A percentile compares a stretch with the other conserved stretches of the same genome.
Evolutionary conservation across 192 early-diverging fungal genomes (phyloP).

Genomic region (Pilobolus umbonatus): DNA sequence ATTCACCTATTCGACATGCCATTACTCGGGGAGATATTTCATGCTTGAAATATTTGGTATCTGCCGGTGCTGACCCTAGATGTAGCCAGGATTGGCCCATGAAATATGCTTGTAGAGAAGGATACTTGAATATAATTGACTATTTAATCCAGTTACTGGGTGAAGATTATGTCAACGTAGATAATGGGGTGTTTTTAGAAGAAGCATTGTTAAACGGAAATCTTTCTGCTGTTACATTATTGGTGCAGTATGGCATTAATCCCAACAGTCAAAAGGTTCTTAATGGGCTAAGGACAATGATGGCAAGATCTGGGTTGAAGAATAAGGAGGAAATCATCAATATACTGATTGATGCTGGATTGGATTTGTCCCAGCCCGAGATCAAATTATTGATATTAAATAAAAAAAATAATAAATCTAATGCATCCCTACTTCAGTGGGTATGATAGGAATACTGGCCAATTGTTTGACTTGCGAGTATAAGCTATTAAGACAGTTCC

Average conservation of each 20-base stretch:
- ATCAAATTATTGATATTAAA: too few relatives aligned
- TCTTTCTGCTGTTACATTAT: neutral
- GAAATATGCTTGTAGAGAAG: slow-evolving; percentile 2
- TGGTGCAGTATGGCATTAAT: slow-evolving; percentile 9
- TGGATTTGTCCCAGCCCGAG: too few relatives aligned
- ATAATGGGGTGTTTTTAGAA: slow-evolving; percentile 9
- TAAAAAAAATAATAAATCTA: too few relatives aligned
- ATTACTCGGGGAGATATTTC: neutral
- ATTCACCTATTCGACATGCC: slow-evolving; percentile 2
- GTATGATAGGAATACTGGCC: too few relatives aligned
- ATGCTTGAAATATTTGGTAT: neutral
- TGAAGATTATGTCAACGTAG: neutral
- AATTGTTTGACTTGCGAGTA: too few relatives aligned
- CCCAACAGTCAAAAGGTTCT: slow-evolving; percentile 2
- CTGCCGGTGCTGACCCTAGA: slow-evolving; percentile 6
- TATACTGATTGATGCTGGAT: neutral
- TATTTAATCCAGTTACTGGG: neutral
- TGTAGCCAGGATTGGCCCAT: slow-evolving; percentile 12
- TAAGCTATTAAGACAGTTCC: too few relatives aligned
- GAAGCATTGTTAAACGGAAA: slow-evolving; percentile 6
- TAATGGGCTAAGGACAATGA: neutral
- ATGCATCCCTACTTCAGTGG: too few relatives aligned
- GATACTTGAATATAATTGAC: neutral
- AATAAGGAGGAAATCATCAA: neutral
- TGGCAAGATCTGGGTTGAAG: neutral